Conservation (phyloP, 495 filamentous ascomycete species). For the Penicillium crystallinum region DNA sequence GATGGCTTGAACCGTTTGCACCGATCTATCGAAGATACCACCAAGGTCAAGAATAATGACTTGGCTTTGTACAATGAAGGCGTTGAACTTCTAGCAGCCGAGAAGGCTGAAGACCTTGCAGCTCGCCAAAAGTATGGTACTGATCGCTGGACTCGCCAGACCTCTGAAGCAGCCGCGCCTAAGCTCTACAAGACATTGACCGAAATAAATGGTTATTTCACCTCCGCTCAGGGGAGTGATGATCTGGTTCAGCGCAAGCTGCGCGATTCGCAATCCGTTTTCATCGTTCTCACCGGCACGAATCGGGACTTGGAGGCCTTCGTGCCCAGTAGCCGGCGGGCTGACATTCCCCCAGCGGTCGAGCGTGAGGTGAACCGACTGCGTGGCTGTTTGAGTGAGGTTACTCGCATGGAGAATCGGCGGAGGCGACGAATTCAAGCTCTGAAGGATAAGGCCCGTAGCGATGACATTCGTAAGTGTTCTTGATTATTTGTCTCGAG, state of each 20-base stretch:
- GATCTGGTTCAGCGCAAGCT: conserved; percentile 74
- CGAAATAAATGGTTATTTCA: conserved; percentile 85
- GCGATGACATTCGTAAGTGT: conserved; percentile 79
- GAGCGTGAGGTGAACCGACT: conserved; percentile 72
- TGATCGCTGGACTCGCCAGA: conserved; percentile 70
- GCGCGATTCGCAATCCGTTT: conserved; percentile 63
- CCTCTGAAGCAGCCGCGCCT: conserved; percentile 62
- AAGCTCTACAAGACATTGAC: conserved; percentile 69
- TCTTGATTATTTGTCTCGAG: neutral
- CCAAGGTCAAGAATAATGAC: conserved; percentile 76
- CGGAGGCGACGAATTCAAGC: conserved; percentile 70
- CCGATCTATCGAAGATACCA: conserved; percentile 75
- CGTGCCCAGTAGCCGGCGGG: conserved; percentile 77
- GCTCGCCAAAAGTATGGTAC: conserved; percentile 80
- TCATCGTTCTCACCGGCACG: conserved; percentile 69
- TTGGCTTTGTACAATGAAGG: conserved; percentile 74
- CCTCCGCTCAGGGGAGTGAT: conserved; percentile 78
- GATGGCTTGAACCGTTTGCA: conserved; percentile 72
- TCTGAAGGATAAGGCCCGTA: conserved; percentile 68
- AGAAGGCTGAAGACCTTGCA: conserved; percentile 76
- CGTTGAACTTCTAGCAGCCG: conserved; percentile 64
- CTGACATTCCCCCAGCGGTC: conserved; percentile 70
- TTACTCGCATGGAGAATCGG: conserved; percentile 71
- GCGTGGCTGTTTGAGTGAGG: conserved; percentile 73
- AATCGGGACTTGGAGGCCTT: conserved; percentile 79